Percentiles rank a stretch among this genome's conserved stretches.
phyloP scores from a whole-genome alignment of 139 green algal species.

The Chlorella sp. region DNA sequence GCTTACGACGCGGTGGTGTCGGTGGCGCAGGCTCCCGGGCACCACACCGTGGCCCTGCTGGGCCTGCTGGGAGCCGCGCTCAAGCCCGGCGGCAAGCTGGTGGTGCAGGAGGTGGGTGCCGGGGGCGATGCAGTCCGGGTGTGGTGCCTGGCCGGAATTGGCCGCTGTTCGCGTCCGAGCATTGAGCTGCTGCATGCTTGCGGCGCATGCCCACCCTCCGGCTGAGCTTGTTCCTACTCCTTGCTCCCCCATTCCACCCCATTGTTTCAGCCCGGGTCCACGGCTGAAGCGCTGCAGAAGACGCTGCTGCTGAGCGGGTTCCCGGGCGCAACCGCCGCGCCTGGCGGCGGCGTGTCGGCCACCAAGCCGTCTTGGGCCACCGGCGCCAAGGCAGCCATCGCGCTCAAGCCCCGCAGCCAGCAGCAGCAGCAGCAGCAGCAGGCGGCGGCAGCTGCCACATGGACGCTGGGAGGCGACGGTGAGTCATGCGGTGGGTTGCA shows the following conservation, averaged over 20 bases:
- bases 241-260: no score
- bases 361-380: conserved; percentile 69
- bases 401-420: conserved; percentile 43
- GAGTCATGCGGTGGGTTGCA: no score
- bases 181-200: no score
- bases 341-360: conserved; percentile 36
- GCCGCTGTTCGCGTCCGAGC: no score
- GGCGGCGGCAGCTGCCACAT: conserved; percentile 19
- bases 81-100: conserved; percentile 44
- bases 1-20: conserved; percentile 30
- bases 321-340: conserved; percentile 6
- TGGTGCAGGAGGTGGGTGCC: conserved; percentile 36
- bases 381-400: conserved; percentile 66
- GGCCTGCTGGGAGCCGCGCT: conserved; percentile 25
- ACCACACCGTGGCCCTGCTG: conserved; percentile 50
- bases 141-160: not conserved
- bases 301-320: conserved; percentile 70
- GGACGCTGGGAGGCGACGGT: conserved; percentile 6
- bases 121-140: not conserved
- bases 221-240: no score
- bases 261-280: conserved; percentile 13
- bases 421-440: conserved; percentile 23
- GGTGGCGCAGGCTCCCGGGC: not conserved
- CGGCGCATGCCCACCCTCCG: no score
- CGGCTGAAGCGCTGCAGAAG: conserved; percentile 37